phyloP scores from a whole-genome alignment of 2,329 filamentous ascomycete species.

The Aspergillus intermedius region DNA sequence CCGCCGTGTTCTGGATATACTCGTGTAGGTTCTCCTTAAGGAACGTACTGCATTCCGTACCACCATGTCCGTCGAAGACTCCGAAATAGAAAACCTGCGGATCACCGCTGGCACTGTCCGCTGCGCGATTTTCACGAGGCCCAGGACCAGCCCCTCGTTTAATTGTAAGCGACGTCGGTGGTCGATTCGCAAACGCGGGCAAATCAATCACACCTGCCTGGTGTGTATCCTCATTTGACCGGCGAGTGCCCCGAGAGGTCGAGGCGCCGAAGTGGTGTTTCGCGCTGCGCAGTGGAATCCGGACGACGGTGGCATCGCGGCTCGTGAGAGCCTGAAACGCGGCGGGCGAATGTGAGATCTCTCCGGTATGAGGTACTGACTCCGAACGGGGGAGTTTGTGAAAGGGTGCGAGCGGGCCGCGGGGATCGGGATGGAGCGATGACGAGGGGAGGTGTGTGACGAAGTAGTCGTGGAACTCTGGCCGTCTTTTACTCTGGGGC shows the following conservation, averaged over 20 bases:
- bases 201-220: conserved; percentile 92
- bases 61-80: conserved; percentile 93
- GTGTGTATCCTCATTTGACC: conserved; percentile 88
- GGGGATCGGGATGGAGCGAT: conserved; percentile 81
- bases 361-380: conserved; percentile 67
- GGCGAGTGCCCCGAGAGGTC: conserved; percentile 70
- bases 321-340: conserved; percentile 56
- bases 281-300: conserved; percentile 85
- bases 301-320: conserved; percentile 84
- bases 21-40: conserved; percentile 75
- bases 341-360: conserved; percentile 45
- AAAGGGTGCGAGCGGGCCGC: conserved; percentile 56
- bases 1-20: conserved; percentile 78
- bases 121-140: conserved; percentile 55
- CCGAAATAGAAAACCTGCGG: conserved; percentile 97
- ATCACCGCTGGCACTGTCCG: conserved; percentile 74
- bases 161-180: conserved; percentile 58
- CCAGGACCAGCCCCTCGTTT: conserved; percentile 15
- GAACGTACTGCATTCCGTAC: conserved; percentile 80
- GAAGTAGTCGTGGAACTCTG: conserved; percentile 88
- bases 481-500: conserved; percentile 26
- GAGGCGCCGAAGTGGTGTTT: conserved; percentile 92
- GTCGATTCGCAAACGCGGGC: conserved; percentile 81
- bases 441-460: conserved; percentile 92
- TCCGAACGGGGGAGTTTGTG: conserved; percentile 83